Percentiles rank a stretch among this genome's conserved stretches.
Evolutionary conservation across 2,329 filamentous ascomycete species (phyloP).

Genomic region (Aureobasidium sp.): DNA sequence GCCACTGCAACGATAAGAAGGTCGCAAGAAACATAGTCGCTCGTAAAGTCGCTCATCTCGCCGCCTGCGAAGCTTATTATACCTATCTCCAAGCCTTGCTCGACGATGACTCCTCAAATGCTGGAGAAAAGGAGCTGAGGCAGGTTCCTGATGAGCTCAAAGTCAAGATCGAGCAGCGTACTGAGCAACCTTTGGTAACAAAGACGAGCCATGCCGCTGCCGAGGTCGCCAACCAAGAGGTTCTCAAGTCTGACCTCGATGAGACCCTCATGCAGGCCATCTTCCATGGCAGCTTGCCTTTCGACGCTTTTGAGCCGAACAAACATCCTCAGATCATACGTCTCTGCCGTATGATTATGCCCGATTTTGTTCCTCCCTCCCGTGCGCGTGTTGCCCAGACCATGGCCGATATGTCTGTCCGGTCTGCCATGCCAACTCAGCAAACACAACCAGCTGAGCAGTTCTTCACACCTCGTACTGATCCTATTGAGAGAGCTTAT

Average conservation of each 20-base stretch:
- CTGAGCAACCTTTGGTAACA: not conserved
- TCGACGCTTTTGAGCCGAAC: constrained; percentile 7
- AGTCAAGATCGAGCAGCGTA: constrained; percentile 2
- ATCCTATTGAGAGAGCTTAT: not conserved
- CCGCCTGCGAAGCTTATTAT: constrained; percentile 5
- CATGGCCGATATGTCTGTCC: not conserved
- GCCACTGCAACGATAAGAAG: constrained; percentile 12
- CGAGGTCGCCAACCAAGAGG: not conserved
- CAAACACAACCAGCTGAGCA: not conserved
- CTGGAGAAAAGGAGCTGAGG: constrained; percentile 1
- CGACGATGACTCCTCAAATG: not conserved
- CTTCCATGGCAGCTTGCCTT: constrained; percentile 5
- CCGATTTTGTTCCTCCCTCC: constrained; percentile 5
- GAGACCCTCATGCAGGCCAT: constrained; percentile 1
- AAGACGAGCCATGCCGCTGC: constrained; percentile 1
- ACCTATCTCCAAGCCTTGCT: constrained; percentile 5
- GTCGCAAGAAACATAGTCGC: constrained; percentile 11
- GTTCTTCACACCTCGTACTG: not conserved
- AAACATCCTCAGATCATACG: constrained; percentile 6
- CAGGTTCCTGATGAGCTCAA: constrained; percentile 9
- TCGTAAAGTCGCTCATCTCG: constrained; percentile 7
- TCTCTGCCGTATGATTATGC: constrained; percentile 2
- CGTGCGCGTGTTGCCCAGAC: constrained; percentile 8
- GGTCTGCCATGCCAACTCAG: not conserved
- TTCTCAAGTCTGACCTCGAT: not conserved